Base-by-base conservation (phyloP, 2,329 filamentous ascomycete genomes). In the Chaetomium sp. region DNA sequence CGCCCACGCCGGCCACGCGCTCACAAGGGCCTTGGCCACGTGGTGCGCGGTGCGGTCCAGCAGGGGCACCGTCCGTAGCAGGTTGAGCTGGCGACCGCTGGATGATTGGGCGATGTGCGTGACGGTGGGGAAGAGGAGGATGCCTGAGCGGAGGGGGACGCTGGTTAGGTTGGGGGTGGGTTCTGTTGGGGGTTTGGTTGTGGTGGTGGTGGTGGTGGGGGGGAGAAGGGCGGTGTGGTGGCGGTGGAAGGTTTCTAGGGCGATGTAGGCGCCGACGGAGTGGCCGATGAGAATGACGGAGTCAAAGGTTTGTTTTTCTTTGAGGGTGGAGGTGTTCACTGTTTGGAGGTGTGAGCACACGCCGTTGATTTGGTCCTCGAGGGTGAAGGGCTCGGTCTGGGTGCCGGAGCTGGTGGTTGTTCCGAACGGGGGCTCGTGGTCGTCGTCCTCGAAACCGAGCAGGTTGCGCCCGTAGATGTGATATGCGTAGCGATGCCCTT, bases 61-160 rank as follows among this genome's bases (percentile, higher is more conserved):
- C 2, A 80, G 65, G 1, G 81, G 79, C 4, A 76, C 76, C 51
- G 76, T 73, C 2, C 78, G 77, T 5, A 86, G 71, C 4, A 79
- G 68, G 45, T 77, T 75, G 47, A 88, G 76, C 56, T 82, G 82
- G 62, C 76, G 76, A 1, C 90, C 90, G 31, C 80, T 86, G 0
- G 83, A 81, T 1, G 87, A 90, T 63, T 78, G 76, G 10, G 86
- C 85, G 67, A 93, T 87, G 75, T 92, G 85, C n/a, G 87, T 83
- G 45, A 93, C 82, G 1, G 90, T 92, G 1, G 90, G 90, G 73
- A 92, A 92, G 21, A 93, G 81, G 63, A 93, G 79, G 50, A 92
- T 80, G 1, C 83, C 89, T 31, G 81, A 78, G 42, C 73, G 74
- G 25, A 87, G 76, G 12, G 72, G 74, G n/a, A 83, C 72, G 54